phyloP scores from a whole-genome alignment of 306 rosid species.

The Astragalus glycyphyllos region DNA sequence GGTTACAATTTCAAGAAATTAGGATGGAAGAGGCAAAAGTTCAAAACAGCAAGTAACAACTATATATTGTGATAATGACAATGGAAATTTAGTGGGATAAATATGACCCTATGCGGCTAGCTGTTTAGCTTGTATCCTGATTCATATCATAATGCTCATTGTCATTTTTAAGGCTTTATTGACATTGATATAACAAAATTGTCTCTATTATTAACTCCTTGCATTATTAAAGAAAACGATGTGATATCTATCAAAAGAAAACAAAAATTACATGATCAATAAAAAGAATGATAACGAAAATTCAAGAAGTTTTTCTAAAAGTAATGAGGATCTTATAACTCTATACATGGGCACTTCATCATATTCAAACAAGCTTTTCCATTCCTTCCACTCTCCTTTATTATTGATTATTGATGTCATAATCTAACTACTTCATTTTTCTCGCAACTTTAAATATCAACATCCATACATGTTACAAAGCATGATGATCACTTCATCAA shows the following conservation, averaged over 20 bases:
- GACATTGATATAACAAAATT: conserved; percentile 40
- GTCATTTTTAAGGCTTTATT: conserved; percentile 43
- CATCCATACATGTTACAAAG: conserved; percentile 21
- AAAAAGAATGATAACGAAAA: conserved; percentile 37
- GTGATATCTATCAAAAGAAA: conserved; percentile 5
- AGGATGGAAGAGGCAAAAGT: conserved; percentile 25
- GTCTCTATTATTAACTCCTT: conserved; percentile 38
- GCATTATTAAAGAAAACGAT: conserved; percentile 37
- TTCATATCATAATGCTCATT: conserved; percentile 16
- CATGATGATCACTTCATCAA: conserved; percentile 20
- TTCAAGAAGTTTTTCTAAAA: neutral
- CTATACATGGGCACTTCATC: neutral
- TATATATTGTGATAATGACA: conserved; percentile 17
- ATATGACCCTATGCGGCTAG: conserved; percentile 33
- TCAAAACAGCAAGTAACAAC: conserved; percentile 5
- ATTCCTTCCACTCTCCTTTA: conserved; percentile 19
- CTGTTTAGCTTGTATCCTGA: conserved; percentile 7
- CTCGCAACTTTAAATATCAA: conserved; percentile 6
- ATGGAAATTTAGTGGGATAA: conserved; percentile 18
- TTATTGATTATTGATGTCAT: conserved; percentile 44
- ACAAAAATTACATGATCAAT: conserved; percentile 24
- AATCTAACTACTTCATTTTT: conserved; percentile 37
- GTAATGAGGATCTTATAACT: neutral
- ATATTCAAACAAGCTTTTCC: conserved; percentile 1
- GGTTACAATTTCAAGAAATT: conserved; percentile 26